Evolutionary conservation across 805 yeast genomes (phyloP), one percentile per base, ranked within the genome.

Genomic region (Clavispora fructus): DNA sequence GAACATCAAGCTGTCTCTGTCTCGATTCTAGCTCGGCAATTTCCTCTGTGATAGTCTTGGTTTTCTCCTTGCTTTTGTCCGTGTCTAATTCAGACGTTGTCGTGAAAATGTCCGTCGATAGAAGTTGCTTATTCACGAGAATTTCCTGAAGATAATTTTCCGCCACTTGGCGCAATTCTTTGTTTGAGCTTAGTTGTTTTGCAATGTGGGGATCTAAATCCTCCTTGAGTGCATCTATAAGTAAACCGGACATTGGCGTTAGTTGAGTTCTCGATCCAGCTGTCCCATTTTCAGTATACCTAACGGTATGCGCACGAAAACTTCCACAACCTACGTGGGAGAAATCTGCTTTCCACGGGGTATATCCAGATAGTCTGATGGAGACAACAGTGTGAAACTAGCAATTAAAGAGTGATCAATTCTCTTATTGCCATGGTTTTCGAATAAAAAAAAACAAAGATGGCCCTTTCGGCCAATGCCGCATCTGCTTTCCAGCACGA

Each of bases 11-110:
- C 1, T 63, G 58, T 17, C 82, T 63, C 50, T 78, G 79, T n/a
- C 69, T 51, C 26, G 79, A 77, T 53, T 84, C 89, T 30, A 84
- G 62, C 56, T 85, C 92, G 0, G 91, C 91, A 38, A 85, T 82
- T 57, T 83, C 90, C 52, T 84, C 88, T 1, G 81, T 78, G 30
- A 81, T 53, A 0, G 82, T 75, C 57, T 49, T 53, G 53, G 41
- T 50, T 38, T 16, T 27, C 14, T 16, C 45, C 23, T 19, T 28
- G n/a, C 26, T 37, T 14, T 13, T 40, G n/a, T 23, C 26, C 17
- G 29, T 28, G 39, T 41, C 43, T 23, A 37, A 43, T 30, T 51
- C 14, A 51, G 71, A 28, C 65, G 74, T 57, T 60, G 77, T 55
- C 61, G 78, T 50, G 65, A 66, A 53, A 42, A 62, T 55, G 3